phyloP scores from a whole-genome alignment of 2,329 filamentous ascomycete species.

The Neopestalotiopsis sp. region DNA sequence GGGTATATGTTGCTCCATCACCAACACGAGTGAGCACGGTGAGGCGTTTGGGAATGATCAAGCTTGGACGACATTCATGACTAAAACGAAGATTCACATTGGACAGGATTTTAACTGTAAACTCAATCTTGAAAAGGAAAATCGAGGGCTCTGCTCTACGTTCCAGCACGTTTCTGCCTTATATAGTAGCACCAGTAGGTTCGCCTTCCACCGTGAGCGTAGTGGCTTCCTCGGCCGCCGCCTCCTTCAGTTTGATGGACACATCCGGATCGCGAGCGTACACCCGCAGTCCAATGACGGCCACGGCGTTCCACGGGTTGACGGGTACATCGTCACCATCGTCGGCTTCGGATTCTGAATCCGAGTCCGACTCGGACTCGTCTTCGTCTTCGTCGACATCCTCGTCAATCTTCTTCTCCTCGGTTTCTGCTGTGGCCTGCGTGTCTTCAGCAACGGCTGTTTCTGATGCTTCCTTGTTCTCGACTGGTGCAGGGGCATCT shows the following conservation, averaged over 20 bases:
- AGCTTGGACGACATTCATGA: neutral
- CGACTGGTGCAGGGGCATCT: constrained; percentile 37
- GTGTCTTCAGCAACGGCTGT: constrained; percentile 26
- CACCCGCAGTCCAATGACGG: constrained; percentile 62
- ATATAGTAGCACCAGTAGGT: constrained; percentile 20
- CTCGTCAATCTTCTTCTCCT: constrained; percentile 25
- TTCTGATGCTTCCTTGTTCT: constrained; percentile 23
- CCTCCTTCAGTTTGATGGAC: constrained; percentile 17
- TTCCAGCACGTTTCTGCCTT: neutral
- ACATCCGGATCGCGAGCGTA: constrained; percentile 41
- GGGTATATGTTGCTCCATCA: neutral
- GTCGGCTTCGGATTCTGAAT: constrained; percentile 52
- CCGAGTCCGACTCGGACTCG: constrained; percentile 24
- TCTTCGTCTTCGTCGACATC: constrained; percentile 25
- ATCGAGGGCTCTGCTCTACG: too few relatives aligned
- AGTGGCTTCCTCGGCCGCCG: constrained; percentile 18
- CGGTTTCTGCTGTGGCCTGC: constrained; percentile 27
- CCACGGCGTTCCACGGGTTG: constrained; percentile 65
- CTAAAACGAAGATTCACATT: neutral
- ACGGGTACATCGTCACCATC: constrained; percentile 23
- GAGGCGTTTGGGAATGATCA: neutral
- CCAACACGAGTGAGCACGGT: neutral
- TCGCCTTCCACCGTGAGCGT: constrained; percentile 19
- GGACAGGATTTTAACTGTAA: neutral
- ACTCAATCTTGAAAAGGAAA: neutral